Evolutionary conservation across 140 eudicot genomes (phyloP).

Genomic region (Cichorium intybus): DNA sequence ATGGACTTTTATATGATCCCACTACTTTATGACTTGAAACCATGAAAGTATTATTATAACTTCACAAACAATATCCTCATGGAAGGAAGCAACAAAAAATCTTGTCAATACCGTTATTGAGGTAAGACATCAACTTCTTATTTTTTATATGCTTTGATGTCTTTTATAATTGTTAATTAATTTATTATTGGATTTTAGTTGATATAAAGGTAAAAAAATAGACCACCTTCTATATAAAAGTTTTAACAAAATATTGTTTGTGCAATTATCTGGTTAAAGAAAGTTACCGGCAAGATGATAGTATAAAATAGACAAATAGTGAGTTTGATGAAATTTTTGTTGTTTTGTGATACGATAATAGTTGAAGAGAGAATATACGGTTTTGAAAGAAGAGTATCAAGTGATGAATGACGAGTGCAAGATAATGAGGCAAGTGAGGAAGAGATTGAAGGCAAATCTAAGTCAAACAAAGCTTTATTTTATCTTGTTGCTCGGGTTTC

Average conservation of each 20-base stretch:
- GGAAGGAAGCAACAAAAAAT: constrained; percentile 51
- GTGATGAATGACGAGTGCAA: constrained; percentile 1
- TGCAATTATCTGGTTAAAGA: neutral
- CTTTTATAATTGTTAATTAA: neutral
- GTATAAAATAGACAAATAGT: neutral
- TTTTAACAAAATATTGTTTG: neutral
- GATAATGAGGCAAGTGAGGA: neutral
- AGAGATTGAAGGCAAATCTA: constrained; percentile 9
- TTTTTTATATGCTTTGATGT: neutral
- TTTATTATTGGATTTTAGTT: neutral
- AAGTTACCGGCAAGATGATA: neutral
- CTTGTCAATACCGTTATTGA: constrained; percentile 39
- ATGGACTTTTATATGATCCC: constrained; percentile 53
- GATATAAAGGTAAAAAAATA: neutral
- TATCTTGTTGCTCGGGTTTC: neutral
- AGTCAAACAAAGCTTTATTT: neutral
- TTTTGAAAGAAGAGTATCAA: constrained; percentile 8
- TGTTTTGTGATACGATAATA: constrained; percentile 9
- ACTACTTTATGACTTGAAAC: constrained; percentile 40
- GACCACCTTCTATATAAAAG: neutral
- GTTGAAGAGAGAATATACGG: constrained; percentile 28
- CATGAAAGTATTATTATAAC: constrained; percentile 38
- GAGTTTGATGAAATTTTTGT: neutral
- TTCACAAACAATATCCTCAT: constrained; percentile 46
- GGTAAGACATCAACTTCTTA: constrained; percentile 39